A percentile compares a stretch with the other conserved stretches of the same genome.
Evolutionary conservation across 495 filamentous ascomycete species (phyloP).

Genomic region (Hypoxylon intermedium): DNA sequence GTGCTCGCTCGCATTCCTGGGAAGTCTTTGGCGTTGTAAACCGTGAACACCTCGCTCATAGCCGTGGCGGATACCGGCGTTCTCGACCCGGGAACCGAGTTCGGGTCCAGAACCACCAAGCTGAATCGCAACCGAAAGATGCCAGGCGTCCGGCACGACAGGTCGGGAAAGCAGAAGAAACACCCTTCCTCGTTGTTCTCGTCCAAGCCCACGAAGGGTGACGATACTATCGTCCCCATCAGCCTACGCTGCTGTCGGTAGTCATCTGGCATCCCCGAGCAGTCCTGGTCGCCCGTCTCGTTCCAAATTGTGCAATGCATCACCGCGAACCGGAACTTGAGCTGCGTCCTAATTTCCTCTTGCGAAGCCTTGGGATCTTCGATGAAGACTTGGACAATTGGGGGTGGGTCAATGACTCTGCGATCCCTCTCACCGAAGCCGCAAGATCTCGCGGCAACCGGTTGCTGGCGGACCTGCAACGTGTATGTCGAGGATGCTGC

Average conservation of each 20-base stretch:
- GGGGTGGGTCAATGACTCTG: slow-evolving; percentile 91
- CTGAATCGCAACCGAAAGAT: slow-evolving; percentile 82
- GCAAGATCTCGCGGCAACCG: slow-evolving; percentile 86
- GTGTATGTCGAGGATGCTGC: slow-evolving; percentile 31
- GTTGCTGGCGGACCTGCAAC: slow-evolving; percentile 87
- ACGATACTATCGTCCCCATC: slow-evolving; percentile 80
- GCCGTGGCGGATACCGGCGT: slow-evolving; percentile 69
- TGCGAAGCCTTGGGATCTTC: slow-evolving; percentile 64
- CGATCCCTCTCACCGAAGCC: slow-evolving; percentile 94
- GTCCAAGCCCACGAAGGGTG: slow-evolving; percentile 73
- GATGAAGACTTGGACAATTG: slow-evolving; percentile 86
- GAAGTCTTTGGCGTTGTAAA: slow-evolving; percentile 96
- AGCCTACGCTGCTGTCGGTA: slow-evolving; percentile 69
- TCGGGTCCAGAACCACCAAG: slow-evolving; percentile 79
- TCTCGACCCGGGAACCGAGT: slow-evolving; percentile 56
- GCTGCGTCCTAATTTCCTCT: slow-evolving; percentile 62
- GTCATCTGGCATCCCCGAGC: slow-evolving; percentile 65
- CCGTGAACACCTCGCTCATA: slow-evolving; percentile 82
- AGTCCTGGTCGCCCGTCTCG: slow-evolving; percentile 64
- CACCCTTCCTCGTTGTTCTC: slow-evolving; percentile 72
- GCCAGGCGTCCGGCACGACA: slow-evolving; percentile 88
- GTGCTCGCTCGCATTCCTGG: slow-evolving; percentile 87
- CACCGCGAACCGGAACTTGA: slow-evolving; percentile 78
- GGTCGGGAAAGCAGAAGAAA: slow-evolving; percentile 95
- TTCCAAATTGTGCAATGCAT: slow-evolving; percentile 84